A percentile compares a stretch with the other conserved stretches of the same genome.
Conservation (phyloP, 2,329 filamentous ascomycete genomes). For the Fusarium humuli region DNA sequence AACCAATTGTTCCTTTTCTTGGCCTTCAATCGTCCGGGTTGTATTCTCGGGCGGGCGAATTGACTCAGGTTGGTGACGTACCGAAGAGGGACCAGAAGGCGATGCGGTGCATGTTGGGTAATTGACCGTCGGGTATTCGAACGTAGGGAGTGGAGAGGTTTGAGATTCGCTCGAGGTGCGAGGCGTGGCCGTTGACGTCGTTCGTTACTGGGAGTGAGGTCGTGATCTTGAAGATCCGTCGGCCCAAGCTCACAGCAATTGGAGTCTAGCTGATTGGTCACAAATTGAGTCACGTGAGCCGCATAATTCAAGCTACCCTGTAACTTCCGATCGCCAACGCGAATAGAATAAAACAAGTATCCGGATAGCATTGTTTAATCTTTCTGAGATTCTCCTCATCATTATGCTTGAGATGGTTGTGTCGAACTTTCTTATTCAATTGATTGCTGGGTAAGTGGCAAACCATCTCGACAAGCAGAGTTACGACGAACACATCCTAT, state of each 20-base stretch:
- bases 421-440: neutral
- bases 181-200: constrained; percentile 37
- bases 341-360: neutral
- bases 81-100: constrained; percentile 93
- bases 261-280: constrained; percentile 44
- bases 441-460: neutral
- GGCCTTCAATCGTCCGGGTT: neutral
- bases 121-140: constrained; percentile 42
- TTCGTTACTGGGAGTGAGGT: constrained; percentile 45
- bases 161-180: constrained; percentile 39
- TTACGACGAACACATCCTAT: too few relatives aligned
- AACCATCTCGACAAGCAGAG: accelerated
- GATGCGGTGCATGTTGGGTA: constrained; percentile 69
- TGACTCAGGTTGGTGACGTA: constrained; percentile 55
- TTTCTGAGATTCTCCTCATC: accelerated
- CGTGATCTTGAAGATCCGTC: constrained; percentile 45
- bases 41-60: constrained; percentile 27
- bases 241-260: constrained; percentile 47
- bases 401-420: neutral
- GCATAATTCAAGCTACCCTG: constrained; percentile 11
- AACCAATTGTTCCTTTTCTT: neutral
- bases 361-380: too few relatives aligned
- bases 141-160: constrained; percentile 19
- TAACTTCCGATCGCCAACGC: neutral
- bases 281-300: constrained; percentile 37